Evolutionary conservation across 2,329 filamentous ascomycete species (phyloP).

Genomic region (Lasiodiplodia theobromae): DNA sequence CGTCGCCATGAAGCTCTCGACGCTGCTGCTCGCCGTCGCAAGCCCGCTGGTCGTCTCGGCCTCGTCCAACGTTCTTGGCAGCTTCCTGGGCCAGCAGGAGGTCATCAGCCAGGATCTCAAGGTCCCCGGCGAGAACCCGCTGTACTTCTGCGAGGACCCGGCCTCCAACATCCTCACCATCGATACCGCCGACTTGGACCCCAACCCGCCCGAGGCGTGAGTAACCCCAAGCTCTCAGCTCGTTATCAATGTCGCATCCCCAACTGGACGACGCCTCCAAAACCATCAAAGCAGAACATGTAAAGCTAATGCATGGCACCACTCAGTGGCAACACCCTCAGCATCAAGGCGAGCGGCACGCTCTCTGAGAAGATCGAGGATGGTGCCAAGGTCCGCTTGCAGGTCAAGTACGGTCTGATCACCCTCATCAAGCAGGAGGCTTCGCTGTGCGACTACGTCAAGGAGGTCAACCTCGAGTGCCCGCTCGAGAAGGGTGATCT

Average conservation of each 20-base stretch:
- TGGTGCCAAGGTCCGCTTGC: conserved; percentile 81
- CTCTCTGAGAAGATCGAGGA: conserved; percentile 75
- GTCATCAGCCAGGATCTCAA: conserved; percentile 60
- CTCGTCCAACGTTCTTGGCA: conserved; percentile 23
- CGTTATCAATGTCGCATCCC: neutral
- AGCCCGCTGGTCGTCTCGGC: conserved; percentile 25
- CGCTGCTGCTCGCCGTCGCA: conserved; percentile 25
- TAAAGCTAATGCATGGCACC: neutral
- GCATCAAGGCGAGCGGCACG: conserved; percentile 79
- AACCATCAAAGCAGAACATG: neutral
- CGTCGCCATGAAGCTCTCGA: conserved; percentile 26
- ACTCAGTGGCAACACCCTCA: conserved; percentile 75
- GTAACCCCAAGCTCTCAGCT: conserved; percentile 46
- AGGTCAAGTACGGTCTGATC: conserved; percentile 95
- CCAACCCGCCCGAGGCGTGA: conserved; percentile 89
- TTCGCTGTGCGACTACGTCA: conserved; percentile 87
- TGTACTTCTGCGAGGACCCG: conserved; percentile 79
- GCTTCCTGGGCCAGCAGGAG: conserved; percentile 23
- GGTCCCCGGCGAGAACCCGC: conserved; percentile 85
- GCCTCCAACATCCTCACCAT: conserved; percentile 75
- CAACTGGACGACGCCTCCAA: neutral
- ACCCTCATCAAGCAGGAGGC: conserved; percentile 80
- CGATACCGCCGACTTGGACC: conserved; percentile 77
- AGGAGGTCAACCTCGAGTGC: conserved; percentile 87
- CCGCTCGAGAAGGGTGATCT: conserved; percentile 82